These are phyloP conservation scores for Gnetum montanum DNA, from an alignment of 75 land plant genomes.

Conservation along the genomic window DNA sequence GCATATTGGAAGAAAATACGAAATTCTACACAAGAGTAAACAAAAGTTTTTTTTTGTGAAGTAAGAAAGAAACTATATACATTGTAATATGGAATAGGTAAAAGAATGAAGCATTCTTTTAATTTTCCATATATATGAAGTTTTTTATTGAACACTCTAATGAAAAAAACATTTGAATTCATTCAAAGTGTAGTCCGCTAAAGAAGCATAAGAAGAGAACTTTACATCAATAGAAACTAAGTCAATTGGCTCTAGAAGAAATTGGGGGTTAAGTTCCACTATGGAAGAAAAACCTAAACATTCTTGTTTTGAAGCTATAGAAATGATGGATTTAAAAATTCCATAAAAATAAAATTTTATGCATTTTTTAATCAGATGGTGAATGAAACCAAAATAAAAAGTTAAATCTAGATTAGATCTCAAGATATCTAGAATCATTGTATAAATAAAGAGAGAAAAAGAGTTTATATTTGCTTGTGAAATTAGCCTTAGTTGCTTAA, in stretches of 20 bases:
- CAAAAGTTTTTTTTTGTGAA: neutral
- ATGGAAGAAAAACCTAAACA: neutral
- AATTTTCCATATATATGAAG: neutral
- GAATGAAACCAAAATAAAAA: neutral
- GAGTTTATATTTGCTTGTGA: neutral
- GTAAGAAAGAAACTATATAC: neutral
- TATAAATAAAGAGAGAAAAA: neutral
- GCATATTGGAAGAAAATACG: too few species aligned
- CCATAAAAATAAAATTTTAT: neutral
- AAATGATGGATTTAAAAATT: neutral
- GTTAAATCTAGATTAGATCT: neutral
- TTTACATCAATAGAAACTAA: neutral
- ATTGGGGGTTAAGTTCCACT: neutral
- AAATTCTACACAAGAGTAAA: neutral
- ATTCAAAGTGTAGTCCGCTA: neutral
- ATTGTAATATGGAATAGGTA: neutral
- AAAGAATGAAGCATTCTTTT: slow-evolving; percentile 1
- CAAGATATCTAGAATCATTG: too few species aligned
- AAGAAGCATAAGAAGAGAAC: neutral
- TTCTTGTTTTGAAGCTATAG: neutral
- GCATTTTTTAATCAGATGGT: neutral
- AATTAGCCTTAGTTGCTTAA: too few species aligned
- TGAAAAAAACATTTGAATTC: neutral
- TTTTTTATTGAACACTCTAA: neutral
- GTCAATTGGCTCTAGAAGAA: neutral